Percentiles rank a stretch among this genome's conserved stretches.
phyloP scores from a whole-genome alignment of 306 rosid genomes.

The Quillaja saponaria region DNA sequence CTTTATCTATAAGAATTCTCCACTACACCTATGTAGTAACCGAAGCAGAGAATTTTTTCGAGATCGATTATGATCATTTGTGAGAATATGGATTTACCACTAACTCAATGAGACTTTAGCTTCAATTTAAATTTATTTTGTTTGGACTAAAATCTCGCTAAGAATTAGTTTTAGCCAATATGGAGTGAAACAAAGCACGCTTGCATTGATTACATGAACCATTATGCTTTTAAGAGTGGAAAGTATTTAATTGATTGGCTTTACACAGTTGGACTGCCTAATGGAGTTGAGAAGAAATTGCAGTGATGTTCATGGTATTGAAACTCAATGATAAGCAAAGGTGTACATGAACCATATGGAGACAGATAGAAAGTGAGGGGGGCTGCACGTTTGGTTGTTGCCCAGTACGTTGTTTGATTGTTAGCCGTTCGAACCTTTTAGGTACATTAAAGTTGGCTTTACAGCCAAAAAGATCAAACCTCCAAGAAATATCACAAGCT shows the following conservation, averaged over 20 bases:
- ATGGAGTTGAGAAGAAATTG: neutral
- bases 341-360: constrained; percentile 32
- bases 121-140: no score
- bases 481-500: no score
- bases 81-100: no score
- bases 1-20: no score
- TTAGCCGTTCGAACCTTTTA: constrained; percentile 37
- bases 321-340: constrained; percentile 29
- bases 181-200: neutral
- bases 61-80: no score
- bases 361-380: constrained; percentile 46
- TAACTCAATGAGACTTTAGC: no score
- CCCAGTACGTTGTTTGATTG: constrained; percentile 41
- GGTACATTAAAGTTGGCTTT: constrained; percentile 49
- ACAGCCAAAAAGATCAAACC: constrained; percentile 44
- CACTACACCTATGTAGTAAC: no score
- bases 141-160: no score
- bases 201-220: neutral
- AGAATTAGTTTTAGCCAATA: no score
- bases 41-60: no score
- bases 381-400: constrained; percentile 64
- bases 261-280: constrained; percentile 23
- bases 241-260: constrained; percentile 29
- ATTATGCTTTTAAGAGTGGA: constrained; percentile 2
- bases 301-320: constrained; percentile 28